Base-by-base conservation (phyloP, 768 basidiomycete species). In the Paxillus involutus region DNA sequence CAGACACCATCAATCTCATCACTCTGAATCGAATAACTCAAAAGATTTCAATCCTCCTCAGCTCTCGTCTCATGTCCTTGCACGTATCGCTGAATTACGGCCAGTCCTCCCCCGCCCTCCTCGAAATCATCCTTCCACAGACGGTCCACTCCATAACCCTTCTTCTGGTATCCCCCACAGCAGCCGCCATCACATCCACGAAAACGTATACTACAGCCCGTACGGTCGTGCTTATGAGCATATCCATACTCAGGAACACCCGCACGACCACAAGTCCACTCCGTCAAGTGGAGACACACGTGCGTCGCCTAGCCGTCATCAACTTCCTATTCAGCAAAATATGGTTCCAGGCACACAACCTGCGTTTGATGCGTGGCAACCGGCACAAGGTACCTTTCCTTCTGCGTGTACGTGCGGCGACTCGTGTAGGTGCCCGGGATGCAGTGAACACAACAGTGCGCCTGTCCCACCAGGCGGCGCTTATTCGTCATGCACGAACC, bases 81-180 rank as follows among this genome's bases (percentile, higher is more conserved):
- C 80, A 8, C 83, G 85, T 53, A 80, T 85, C 44, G 79, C 84
- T 8, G 83, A 85, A 59, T 72, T 86, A 51, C 83, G 88, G 7
- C 85, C 87, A 3, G 84, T 90, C 17, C 80, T 88, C 35, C 89
- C 89, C 5, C 83, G 84, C 10, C 85, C 85, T 14, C 57, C 75
- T 30, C 62, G 65, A 24, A 62, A 49, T 24, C 32, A 46, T 32
- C 37, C 16, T 19, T 26, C 51, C 39, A 52, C 55, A 40, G 66
- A 67, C 30, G 76, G 79, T 4, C 73, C 75, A 43, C 50, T 77
- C 16, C 82, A 83, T 58, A 68, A 78, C 57, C 79, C 82, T 16
- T 79, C 82, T 6, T 71, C 75, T 7, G 73, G 70, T 47, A 46
- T 72, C n/a, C 68, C 75, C 16, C 75, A 79, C 49, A 47, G 65